Evolutionary conservation across 164 flowering plant genomes (phyloP), one percentile per base, ranked within the genome.

Genomic region (Houttuynia cordata): DNA sequence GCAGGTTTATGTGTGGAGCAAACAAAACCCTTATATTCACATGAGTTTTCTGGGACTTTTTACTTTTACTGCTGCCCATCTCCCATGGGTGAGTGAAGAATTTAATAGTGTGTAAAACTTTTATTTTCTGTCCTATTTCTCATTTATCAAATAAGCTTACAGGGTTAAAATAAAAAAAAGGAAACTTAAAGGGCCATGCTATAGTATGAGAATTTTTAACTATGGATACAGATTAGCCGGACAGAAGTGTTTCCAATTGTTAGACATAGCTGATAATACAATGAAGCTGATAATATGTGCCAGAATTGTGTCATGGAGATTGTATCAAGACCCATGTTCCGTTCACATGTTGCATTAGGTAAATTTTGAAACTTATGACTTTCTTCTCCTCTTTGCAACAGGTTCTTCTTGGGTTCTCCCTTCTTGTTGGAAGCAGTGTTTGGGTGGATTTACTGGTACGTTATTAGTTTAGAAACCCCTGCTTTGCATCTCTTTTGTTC

Each of bases 1-100:
- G 21, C 79, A 93, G 99, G 99, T 94, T 25, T 94, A 94, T 77
- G 97, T 94, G 24, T 94, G 99, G 99, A 94, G 99, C 87, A 94
- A 94, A 77, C 97, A 88, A 74, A 91, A 91, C 74, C 99, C 99
- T 17, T 91, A 67, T 59, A 94, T 94, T 64, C 99, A 85, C 66
- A 94, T 94, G 99, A 94, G 99, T 69, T 94, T 94, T 80, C 73
- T 94, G 81, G 99, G 99, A 10, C 83, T 94, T 9, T 94, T 94
- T 73, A 94, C 97, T 56, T 94, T 94, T 69, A 94, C 99, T 25
- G 99, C 99, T 53, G 97, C 96, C 59, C 91, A 94, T 75, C 75
- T 94, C 23, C 99, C 99, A 64, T 94, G 99, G 99, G 99, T 94
- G 65, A 79, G 89, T 78, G 20, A 18, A 5, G 24, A 45, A 12